A percentile compares a stretch with the other conserved stretches of the same genome.
These are phyloP conservation scores for Ochetophila trinervis DNA, from an alignment of 306 rosid genomes.

Conservation along the genomic window DNA sequence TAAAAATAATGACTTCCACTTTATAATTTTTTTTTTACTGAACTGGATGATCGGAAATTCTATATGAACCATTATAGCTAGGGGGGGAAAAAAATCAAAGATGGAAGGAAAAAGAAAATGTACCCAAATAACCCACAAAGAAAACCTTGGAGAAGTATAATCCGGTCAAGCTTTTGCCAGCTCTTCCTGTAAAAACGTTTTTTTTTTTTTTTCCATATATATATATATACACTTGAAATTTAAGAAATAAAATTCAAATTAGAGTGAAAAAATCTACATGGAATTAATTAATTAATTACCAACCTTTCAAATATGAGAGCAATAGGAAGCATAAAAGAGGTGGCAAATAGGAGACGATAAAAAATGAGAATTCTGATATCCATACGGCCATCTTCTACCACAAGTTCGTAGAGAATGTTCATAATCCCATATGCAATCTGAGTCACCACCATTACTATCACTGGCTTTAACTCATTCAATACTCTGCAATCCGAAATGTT, in stretches of 20 bases:
- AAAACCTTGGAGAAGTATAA: constrained; percentile 44
- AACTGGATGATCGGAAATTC: too few relatives aligned
- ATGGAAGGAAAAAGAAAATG: not conserved
- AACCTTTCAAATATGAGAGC: constrained; percentile 38
- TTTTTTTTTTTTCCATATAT: too few relatives aligned
- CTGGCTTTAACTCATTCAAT: constrained; percentile 33
- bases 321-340: constrained; percentile 36
- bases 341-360: constrained; percentile 45
- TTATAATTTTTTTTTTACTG: too few relatives aligned
- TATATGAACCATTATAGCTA: too few relatives aligned
- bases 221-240: not conserved
- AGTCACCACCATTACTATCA: constrained; percentile 33
- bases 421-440: constrained; percentile 29
- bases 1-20: too few relatives aligned
- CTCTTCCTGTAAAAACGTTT: constrained; percentile 35
- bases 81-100: not conserved
- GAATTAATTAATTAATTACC: not conserved
- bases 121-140: constrained; percentile 64
- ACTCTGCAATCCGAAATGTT: too few relatives aligned
- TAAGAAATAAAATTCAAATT: not conserved
- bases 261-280: too few relatives aligned
- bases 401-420: constrained; percentile 40
- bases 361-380: constrained; percentile 33
- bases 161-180: constrained; percentile 45
- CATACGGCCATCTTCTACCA: constrained; percentile 35